phyloP scores from a whole-genome alignment of 106 monocot species.

The Allium cepa region DNA sequence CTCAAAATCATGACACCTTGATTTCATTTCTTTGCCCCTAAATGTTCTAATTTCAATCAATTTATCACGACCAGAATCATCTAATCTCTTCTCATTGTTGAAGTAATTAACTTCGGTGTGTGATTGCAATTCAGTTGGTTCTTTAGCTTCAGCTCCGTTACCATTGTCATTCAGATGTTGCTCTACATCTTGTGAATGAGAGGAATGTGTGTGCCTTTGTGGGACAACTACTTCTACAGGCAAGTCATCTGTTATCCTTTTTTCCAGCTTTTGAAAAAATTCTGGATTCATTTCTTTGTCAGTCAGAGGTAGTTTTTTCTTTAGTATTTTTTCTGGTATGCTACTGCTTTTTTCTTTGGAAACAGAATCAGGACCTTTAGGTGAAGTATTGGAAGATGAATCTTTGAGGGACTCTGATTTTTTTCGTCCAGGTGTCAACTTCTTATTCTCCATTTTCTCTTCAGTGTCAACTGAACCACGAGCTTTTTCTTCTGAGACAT shows the following conservation, averaged over 20 bases:
- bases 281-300: constrained; percentile 90
- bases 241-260: constrained; percentile 61
- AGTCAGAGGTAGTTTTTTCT: constrained; percentile 67
- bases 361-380: constrained; percentile 21
- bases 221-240: constrained; percentile 85
- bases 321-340: constrained; percentile 64
- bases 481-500: constrained; percentile 35
- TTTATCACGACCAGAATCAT: constrained; percentile 43
- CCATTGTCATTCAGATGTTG: constrained; percentile 16
- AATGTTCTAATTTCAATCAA: constrained; percentile 43
- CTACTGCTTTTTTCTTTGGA: constrained; percentile 34
- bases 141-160: constrained; percentile 11
- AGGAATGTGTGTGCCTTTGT: constrained; percentile 34
- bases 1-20: constrained; percentile 40
- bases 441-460: constrained; percentile 36
- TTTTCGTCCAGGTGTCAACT: constrained; percentile 24
- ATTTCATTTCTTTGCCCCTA: constrained; percentile 40
- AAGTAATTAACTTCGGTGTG: constrained; percentile 14
- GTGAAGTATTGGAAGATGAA: constrained; percentile 45
- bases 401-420: constrained; percentile 35
- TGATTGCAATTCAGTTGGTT: constrained; percentile 19
- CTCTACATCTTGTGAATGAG: constrained; percentile 32
- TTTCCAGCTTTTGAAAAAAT: constrained; percentile 93
- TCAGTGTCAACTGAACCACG: constrained; percentile 24
- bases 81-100: constrained; percentile 22